Conservation (phyloP, 2,329 filamentous ascomycete genomes). For the Phaeosphaeria sp. region DNA sequence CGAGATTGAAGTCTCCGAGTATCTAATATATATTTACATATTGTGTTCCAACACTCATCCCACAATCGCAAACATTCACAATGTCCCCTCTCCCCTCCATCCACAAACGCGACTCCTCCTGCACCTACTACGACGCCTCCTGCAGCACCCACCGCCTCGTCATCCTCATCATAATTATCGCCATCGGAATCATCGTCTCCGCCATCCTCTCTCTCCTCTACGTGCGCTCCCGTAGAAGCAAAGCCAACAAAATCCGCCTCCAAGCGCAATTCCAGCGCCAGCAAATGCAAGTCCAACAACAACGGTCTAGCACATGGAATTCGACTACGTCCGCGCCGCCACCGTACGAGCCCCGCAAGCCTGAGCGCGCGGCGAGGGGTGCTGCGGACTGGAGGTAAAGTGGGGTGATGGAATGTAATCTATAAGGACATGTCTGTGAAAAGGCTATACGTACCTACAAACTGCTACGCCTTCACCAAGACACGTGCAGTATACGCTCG, state of each 20-base stretch:
- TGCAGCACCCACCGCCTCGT: slow-evolving; percentile 26
- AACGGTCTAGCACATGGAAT: neutral
- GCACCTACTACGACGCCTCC: slow-evolving; percentile 16
- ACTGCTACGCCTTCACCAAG: neutral
- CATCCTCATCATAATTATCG: slow-evolving; percentile 26
- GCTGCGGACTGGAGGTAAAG: slow-evolving; percentile 4
- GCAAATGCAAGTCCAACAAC: neutral
- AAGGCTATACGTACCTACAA: neutral
- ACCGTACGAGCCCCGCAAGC: slow-evolving; percentile 17
- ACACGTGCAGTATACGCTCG: neutral
- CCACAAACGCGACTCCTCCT: slow-evolving; percentile 16
- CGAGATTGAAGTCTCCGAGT: too few relatives aligned
- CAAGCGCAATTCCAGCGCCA: neutral
- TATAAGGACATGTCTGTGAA: neutral
- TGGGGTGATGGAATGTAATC: neutral
- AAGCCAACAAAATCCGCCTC: neutral
- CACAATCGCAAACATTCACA: neutral
- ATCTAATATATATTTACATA: too few relatives aligned
- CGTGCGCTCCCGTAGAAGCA: slow-evolving; percentile 12
- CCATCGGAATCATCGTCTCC: slow-evolving; percentile 20
- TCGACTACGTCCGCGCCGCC: slow-evolving; percentile 15
- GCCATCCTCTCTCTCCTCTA: slow-evolving; percentile 20
- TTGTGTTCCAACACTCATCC: neutral
- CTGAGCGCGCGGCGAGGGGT: slow-evolving; percentile 13
- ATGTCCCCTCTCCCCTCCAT: slow-evolving; percentile 15